Conservation (phyloP, 208 protist species). For the Trypanosoma boissoni region DNA sequence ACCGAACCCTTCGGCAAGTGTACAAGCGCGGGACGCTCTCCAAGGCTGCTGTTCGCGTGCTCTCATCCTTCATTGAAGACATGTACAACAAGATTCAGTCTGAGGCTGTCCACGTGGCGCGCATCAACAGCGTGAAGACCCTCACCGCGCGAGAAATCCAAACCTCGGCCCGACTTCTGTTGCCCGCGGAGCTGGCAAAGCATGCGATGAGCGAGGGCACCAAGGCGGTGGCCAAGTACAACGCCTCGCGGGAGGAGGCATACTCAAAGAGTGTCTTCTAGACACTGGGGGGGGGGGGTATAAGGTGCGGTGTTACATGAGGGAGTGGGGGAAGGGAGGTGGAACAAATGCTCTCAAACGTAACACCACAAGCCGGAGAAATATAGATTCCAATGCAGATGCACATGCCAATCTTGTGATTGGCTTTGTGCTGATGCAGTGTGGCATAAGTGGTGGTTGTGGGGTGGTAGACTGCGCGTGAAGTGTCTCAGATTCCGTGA, state of each 20-base stretch:
- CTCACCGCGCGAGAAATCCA: slow-evolving; percentile 97
- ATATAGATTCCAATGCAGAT: no score
- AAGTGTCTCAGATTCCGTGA: no score
- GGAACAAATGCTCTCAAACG: no score
- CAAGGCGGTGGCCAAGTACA: slow-evolving; percentile 98
- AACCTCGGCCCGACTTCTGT: slow-evolving; percentile 97
- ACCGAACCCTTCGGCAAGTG: slow-evolving; percentile 96
- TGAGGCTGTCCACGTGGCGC: slow-evolving; percentile 95
- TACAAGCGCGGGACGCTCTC: slow-evolving; percentile 97
- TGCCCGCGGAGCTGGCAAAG: slow-evolving; percentile 98
- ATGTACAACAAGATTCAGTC: slow-evolving; percentile 98
- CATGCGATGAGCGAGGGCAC: slow-evolving; percentile 99
- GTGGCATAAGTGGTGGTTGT: no score
- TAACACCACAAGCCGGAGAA: no score
- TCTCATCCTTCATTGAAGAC: slow-evolving; percentile 99
- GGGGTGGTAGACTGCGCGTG: no score
- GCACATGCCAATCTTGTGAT: no score
- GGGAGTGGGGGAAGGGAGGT: not conserved
- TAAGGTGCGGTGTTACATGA: not conserved
- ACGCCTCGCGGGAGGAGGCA: slow-evolving; percentile 72
- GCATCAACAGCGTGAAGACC: slow-evolving; percentile 97
- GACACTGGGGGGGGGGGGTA: not conserved
- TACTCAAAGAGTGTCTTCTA: slow-evolving; percentile 65
- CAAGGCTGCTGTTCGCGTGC: slow-evolving; percentile 95
- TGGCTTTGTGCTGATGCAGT: no score